phyloP scores from a whole-genome alignment of 345 rosid genomes.

The Barbarea vulgaris region DNA sequence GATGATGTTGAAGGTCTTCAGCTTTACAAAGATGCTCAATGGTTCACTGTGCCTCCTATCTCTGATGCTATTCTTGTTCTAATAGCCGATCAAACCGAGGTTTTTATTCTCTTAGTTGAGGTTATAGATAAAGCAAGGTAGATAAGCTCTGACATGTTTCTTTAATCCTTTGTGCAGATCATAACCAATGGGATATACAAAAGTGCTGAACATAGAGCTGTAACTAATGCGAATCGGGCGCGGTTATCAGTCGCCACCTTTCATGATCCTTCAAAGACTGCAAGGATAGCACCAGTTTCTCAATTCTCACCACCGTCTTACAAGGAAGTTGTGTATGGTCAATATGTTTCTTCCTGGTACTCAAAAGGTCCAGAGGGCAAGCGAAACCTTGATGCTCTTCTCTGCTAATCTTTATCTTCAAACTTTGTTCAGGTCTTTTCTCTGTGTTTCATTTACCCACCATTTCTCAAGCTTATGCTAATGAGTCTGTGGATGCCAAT shows the following conservation, averaged over 20 bases:
- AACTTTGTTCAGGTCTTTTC: conserved; percentile 1
- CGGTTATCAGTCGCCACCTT: conserved; percentile 82
- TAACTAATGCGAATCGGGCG: conserved; percentile 61
- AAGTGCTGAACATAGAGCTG: conserved; percentile 71
- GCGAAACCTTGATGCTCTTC: conserved; percentile 72
- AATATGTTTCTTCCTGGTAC: conserved; percentile 81
- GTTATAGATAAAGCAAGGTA: not conserved
- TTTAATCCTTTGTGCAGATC: conserved; percentile 46
- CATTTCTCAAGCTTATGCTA: not conserved
- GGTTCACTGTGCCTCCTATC: conserved; percentile 67
- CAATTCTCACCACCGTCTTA: conserved; percentile 51
- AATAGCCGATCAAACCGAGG: conserved; percentile 90
- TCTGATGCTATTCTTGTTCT: conserved; percentile 70
- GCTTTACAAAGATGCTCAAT: conserved; percentile 64
- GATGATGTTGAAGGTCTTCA: conserved; percentile 85
- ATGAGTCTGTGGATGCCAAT: not conserved
- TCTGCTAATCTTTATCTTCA: conserved; percentile 21
- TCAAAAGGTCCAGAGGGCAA: conserved; percentile 79
- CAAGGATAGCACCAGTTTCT: conserved; percentile 59
- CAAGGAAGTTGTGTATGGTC: conserved; percentile 57
- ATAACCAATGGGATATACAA: conserved; percentile 76
- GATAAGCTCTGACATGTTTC: conserved; percentile 1
- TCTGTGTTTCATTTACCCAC: not conserved
- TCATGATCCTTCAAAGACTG: conserved; percentile 81
- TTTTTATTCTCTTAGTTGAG: conserved; percentile 19